Conservation (phyloP, 371 early-diverging fungal genomes). For the Mucor circinelloides region DNA sequence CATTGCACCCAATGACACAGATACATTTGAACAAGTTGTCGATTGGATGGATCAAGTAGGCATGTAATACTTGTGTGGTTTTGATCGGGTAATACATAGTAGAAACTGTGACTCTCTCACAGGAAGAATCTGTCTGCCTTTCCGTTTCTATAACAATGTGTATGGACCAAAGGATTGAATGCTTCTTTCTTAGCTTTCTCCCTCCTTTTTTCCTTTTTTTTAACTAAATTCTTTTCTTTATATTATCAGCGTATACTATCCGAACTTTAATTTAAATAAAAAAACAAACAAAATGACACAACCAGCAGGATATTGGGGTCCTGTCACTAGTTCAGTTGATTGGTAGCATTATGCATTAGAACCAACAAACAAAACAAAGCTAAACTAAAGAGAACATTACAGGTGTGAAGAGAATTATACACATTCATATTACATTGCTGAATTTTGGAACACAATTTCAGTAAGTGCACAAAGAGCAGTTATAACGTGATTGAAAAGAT, state of each 20-base stretch:
- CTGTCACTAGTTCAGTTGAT: constrained; percentile 46
- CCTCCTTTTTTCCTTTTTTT: not conserved
- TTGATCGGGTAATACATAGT: not conserved
- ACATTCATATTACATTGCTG: constrained; percentile 37
- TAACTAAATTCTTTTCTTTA: not conserved
- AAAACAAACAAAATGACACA: not conserved
- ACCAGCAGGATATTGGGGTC: constrained; percentile 39
- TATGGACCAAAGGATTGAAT: not conserved
- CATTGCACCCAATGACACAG: not conserved
- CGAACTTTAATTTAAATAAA: not conserved
- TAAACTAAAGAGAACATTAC: not conserved
- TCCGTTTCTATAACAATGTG: not conserved
- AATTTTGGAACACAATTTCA: constrained; percentile 48
- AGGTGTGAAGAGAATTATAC: constrained; percentile 37
- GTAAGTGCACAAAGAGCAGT: constrained; percentile 16
- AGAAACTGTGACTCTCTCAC: not conserved
- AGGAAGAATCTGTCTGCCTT: constrained; percentile 2
- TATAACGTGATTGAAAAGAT: not conserved
- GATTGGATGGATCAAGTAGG: constrained; percentile 39
- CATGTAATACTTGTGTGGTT: constrained; percentile 6
- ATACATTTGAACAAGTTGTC: constrained; percentile 11
- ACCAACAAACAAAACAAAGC: not conserved
- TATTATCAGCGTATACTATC: not conserved
- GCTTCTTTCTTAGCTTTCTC: not conserved
- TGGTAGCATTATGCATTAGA: constrained; percentile 27